Evolutionary conservation across 495 filamentous ascomycete species (phyloP).

Genomic region (Xanthoparmelia taractica): DNA sequence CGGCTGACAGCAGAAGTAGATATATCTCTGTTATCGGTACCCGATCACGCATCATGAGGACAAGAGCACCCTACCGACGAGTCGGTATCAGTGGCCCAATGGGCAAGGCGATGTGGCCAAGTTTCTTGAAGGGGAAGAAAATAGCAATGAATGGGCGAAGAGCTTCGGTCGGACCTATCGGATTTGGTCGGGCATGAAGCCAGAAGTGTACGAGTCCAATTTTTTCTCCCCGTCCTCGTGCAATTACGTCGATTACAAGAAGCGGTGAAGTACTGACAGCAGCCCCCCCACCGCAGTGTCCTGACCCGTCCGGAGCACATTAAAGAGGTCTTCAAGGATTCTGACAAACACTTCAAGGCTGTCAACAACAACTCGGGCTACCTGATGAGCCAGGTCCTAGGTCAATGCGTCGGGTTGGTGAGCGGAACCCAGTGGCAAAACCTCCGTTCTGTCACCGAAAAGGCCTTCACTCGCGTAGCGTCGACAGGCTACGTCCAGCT

Average conservation of each 20-base stretch:
- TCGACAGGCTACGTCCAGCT: no score
- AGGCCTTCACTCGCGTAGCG: no score
- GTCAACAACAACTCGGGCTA: conserved; percentile 31
- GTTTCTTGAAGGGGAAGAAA: neutral
- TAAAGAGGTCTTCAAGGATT: conserved; percentile 30
- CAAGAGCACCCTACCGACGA: neutral
- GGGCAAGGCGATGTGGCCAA: conserved; percentile 2
- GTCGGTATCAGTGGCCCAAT: neutral
- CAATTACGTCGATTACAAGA: no score
- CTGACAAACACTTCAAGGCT: conserved; percentile 31
- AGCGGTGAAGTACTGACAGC: no score
- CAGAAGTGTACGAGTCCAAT: conserved; percentile 29
- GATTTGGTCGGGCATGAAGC: conserved; percentile 31
- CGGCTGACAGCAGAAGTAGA: no score
- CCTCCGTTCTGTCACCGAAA: conserved; percentile 3
- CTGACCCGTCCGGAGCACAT: conserved; percentile 27
- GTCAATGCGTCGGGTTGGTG: conserved; percentile 35
- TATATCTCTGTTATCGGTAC: neutral
- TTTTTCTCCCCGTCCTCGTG: no score
- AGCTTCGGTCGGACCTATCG: conserved; percentile 5
- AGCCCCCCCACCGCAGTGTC: conserved; percentile 19
- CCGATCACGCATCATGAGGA: neutral
- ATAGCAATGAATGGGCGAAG: neutral
- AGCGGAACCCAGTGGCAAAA: conserved; percentile 26
- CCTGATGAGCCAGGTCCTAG: conserved; percentile 33